Evolutionary conservation across 768 basidiomycete genomes (phyloP).

Genomic region (Auricularia sp.): DNA sequence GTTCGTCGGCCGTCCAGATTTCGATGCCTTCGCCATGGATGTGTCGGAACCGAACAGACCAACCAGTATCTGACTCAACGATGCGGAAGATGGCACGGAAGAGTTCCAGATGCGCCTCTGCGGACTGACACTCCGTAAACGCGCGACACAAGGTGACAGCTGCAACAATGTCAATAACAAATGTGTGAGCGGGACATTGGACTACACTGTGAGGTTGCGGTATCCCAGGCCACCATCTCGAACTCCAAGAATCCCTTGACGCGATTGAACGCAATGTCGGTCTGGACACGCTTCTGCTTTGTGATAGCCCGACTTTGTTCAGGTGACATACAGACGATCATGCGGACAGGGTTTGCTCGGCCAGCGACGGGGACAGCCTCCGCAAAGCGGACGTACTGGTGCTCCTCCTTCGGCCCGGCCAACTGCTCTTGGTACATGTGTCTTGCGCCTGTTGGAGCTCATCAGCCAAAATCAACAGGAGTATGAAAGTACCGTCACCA

Average conservation of each 20-base stretch:
- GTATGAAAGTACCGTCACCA: slow-evolving; percentile 8
- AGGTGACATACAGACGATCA: slow-evolving; percentile 21
- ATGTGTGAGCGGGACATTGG: not conserved
- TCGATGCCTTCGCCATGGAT: slow-evolving; percentile 16
- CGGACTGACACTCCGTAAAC: slow-evolving; percentile 19
- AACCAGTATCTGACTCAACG: slow-evolving; percentile 12
- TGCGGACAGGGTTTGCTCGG: slow-evolving; percentile 5
- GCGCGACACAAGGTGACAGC: slow-evolving; percentile 5
- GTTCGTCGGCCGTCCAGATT: slow-evolving; percentile 16
- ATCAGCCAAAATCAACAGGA: not conserved
- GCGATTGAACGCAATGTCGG: slow-evolving; percentile 14
- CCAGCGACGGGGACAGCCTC: slow-evolving; percentile 8
- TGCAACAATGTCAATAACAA: not conserved
- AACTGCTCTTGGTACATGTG: slow-evolving; percentile 6
- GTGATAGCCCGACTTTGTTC: slow-evolving; percentile 15
- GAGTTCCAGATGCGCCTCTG: slow-evolving; percentile 17
- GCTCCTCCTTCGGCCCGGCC: slow-evolving; percentile 1
- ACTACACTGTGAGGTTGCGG: slow-evolving; percentile 8
- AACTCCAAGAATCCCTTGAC: slow-evolving; percentile 12
- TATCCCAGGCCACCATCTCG: slow-evolving; percentile 12
- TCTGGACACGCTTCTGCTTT: slow-evolving; percentile 3
- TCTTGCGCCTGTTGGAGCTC: slow-evolving; percentile 1
- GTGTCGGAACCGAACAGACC: slow-evolving; percentile 13
- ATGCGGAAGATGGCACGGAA: slow-evolving; percentile 16
- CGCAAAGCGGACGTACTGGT: slow-evolving; percentile 15